Conservation (phyloP, 2,329 filamentous ascomycete genomes). For the Colletotrichum endophyticum region DNA sequence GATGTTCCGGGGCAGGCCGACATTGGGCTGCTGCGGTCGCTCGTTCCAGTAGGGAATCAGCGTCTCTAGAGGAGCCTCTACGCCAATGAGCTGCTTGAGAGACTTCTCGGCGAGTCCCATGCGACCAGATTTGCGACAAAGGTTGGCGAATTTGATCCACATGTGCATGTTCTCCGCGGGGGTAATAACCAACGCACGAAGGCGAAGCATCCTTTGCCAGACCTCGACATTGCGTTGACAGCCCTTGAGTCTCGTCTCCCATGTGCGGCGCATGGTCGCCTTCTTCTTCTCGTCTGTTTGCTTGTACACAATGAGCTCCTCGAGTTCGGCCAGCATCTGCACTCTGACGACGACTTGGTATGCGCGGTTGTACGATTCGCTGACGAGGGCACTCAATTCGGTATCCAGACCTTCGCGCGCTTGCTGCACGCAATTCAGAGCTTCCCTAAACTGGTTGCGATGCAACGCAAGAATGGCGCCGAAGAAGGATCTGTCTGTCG, state of each 20-base stretch:
- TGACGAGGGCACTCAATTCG: constrained; percentile 93
- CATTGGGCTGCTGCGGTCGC: constrained; percentile 33
- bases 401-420: constrained; percentile 94
- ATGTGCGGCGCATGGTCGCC: constrained; percentile 88
- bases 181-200: constrained; percentile 88
- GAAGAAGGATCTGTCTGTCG: constrained; percentile 96
- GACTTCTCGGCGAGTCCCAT: constrained; percentile 96
- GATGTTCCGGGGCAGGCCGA: constrained; percentile 47
- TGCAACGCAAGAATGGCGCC: constrained; percentile 95
- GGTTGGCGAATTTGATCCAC: constrained; percentile 99
- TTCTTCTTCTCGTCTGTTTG: constrained; percentile 90
- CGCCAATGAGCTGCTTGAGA: constrained; percentile 85
- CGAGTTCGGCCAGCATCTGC: constrained; percentile 97
- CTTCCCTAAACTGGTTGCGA: constrained; percentile 93
- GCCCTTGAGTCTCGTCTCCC: constrained; percentile 93
- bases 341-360: constrained; percentile 98
- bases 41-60: constrained; percentile 66
- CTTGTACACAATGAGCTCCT: constrained; percentile 98
- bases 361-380: constrained; percentile 96
- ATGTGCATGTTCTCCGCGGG: constrained; percentile 96
- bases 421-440: constrained; percentile 86
- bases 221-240: constrained; percentile 98
- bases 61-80: constrained; percentile 65
- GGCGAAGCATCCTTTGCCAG: constrained; percentile 97
- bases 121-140: constrained; percentile 94